phyloP scores from a whole-genome alignment of 306 rosid genomes.

The Pyrus pyrifolia region DNA sequence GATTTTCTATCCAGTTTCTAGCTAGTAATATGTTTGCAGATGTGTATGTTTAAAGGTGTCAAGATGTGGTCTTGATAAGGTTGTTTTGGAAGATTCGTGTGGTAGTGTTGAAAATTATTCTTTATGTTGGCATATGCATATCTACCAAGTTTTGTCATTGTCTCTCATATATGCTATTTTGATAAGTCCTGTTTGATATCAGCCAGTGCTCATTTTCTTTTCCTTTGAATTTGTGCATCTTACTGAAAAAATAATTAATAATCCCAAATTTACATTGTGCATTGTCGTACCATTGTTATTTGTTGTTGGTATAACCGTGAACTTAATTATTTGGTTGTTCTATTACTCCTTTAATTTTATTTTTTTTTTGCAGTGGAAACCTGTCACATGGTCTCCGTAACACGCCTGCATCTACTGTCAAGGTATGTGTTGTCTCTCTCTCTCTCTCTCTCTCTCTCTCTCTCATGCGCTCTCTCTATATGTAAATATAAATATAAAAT shows the following conservation, averaged over 20 bases:
- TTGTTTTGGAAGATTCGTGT: neutral
- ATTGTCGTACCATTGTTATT: neutral
- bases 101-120: neutral
- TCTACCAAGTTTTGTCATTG: neutral
- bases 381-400: constrained; percentile 75
- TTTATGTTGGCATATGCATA: neutral
- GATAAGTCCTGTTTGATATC: neutral
- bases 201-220: neutral
- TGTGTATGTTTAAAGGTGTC: too few relatives aligned
- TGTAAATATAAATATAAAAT: too few relatives aligned
- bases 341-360: neutral
- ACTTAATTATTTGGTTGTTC: neutral
- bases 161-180: neutral
- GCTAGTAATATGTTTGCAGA: too few relatives aligned
- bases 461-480: too few relatives aligned
- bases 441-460: too few relatives aligned
- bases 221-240: neutral
- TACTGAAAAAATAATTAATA: neutral
- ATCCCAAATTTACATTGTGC: neutral
- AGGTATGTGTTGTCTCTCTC: constrained; percentile 34
- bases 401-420: constrained; percentile 54
- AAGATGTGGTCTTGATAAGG: neutral
- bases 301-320: neutral
- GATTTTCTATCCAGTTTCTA: too few relatives aligned
- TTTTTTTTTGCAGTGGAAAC: constrained; percentile 56